Conservation (phyloP, 768 basidiomycete species). For the Leccinum sublutescens region DNA sequence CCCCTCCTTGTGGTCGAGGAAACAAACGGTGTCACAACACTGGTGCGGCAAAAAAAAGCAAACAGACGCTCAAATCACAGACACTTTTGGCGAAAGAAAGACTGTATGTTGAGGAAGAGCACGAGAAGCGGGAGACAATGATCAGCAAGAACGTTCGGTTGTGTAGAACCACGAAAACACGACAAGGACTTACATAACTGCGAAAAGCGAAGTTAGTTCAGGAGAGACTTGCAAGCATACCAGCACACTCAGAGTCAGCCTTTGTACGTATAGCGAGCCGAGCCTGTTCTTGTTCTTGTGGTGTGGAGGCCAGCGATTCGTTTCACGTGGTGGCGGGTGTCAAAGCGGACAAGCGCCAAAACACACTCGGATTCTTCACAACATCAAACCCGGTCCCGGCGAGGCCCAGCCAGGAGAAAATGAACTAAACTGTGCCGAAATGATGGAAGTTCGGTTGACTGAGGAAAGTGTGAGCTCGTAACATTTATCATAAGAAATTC, state of each 20-base stretch:
- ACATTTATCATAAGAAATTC: constrained; percentile 31
- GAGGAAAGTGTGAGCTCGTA: constrained; percentile 18
- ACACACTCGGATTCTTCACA: constrained; percentile 29
- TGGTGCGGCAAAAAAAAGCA: constrained; percentile 25
- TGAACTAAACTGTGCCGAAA: constrained; percentile 20
- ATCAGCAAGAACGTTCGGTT: constrained; percentile 25
- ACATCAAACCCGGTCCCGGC: constrained; percentile 25
- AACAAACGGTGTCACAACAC: constrained; percentile 13
- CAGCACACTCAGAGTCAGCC: constrained; percentile 31
- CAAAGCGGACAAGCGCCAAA: constrained; percentile 27
- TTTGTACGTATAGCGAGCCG: constrained; percentile 19
- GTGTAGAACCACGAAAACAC: constrained; percentile 23
- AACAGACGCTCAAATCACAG: constrained; percentile 34
- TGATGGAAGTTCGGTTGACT: constrained; percentile 21
- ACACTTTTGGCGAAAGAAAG: constrained; percentile 19
- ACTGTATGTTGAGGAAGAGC: constrained; percentile 18
- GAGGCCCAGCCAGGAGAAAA: constrained; percentile 18
- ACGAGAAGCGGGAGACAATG: constrained; percentile 10
- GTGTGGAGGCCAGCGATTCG: constrained; percentile 23
- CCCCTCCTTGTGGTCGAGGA: constrained; percentile 22
- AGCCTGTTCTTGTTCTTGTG: constrained; percentile 13
- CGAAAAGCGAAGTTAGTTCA: constrained; percentile 27
- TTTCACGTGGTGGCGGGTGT: constrained; percentile 32
- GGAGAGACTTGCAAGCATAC: constrained; percentile 30
- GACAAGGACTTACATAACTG: constrained; percentile 37